Conservation (phyloP, 2,329 filamentous ascomycete species). For the Claviceps africana region DNA sequence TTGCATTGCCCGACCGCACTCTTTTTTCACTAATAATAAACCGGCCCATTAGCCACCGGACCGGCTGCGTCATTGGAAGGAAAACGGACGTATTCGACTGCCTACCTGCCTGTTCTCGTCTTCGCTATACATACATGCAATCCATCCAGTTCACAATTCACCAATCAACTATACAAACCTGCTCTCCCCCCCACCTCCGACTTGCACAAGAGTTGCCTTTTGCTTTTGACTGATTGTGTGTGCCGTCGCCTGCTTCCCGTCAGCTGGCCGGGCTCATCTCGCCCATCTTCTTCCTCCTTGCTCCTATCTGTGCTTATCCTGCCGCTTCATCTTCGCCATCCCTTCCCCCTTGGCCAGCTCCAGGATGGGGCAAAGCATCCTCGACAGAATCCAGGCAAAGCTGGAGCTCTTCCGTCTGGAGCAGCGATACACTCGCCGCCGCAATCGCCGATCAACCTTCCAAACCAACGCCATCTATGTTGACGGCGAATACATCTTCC, state of each 20-base stretch:
- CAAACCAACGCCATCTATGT: constrained; percentile 82
- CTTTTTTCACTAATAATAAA: not conserved
- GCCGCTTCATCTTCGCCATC: not conserved
- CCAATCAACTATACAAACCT: not conserved
- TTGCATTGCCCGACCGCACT: not conserved
- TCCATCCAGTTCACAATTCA: not conserved
- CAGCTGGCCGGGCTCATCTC: not conserved
- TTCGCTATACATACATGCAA: not conserved
- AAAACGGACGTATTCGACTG: not conserved
- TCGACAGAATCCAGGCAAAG: constrained; percentile 51
- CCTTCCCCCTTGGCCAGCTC: constrained; percentile 9
- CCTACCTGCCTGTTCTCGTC: not conserved
- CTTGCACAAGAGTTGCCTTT: not conserved
- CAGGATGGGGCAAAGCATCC: constrained; percentile 34
- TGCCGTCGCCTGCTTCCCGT: not conserved
- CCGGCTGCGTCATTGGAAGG: not conserved
- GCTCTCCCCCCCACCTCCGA: not conserved
- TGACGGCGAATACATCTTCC: constrained; percentile 88
- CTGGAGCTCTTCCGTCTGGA: constrained; percentile 90
- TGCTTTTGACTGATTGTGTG: not conserved
- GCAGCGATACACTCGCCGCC: constrained; percentile 84
- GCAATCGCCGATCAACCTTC: constrained; percentile 75
- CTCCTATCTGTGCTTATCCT: constrained; percentile 1
- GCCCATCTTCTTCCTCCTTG: not conserved
- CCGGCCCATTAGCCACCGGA: not conserved